Evolutionary conservation across 1,284 basidiomycete species (phyloP).

Genomic region (Ustilago tritici): DNA sequence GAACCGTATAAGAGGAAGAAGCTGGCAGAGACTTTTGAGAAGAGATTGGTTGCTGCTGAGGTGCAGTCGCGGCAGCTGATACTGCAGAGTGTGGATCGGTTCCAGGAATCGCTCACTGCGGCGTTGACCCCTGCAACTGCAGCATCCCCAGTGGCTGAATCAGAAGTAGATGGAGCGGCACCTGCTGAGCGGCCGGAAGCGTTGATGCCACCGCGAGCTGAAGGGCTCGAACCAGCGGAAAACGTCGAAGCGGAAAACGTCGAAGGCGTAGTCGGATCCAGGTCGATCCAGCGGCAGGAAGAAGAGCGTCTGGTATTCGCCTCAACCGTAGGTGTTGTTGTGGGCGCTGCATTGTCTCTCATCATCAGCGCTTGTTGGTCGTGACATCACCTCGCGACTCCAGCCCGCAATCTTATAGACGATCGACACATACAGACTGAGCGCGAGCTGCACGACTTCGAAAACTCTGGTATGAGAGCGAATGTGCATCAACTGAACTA

Average conservation of each 20-base stretch:
- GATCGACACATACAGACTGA: not conserved
- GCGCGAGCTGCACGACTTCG: not conserved
- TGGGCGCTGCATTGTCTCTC: constrained; percentile 38
- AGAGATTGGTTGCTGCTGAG: constrained; percentile 57
- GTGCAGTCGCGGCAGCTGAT: constrained; percentile 42
- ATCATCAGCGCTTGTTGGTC: constrained; percentile 46
- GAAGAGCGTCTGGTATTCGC: constrained; percentile 44
- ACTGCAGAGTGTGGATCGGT: constrained; percentile 36
- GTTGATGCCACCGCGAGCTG: not conserved
- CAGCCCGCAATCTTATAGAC: not conserved
- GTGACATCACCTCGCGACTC: not conserved
- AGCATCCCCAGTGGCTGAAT: not conserved
- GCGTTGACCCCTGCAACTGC: not conserved
- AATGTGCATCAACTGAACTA: not conserved
- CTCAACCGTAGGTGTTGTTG: constrained; percentile 43
- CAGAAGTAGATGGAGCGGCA: not conserved
- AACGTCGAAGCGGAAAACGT: not conserved
- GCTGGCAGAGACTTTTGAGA: constrained; percentile 66
- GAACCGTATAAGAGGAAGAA: constrained; percentile 69
- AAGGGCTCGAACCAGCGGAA: not conserved
- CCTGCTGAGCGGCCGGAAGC: not conserved
- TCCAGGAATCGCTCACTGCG: constrained; percentile 37
- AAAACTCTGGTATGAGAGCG: not conserved
- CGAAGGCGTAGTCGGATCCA: not conserved
- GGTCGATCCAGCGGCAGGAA: not conserved